A percentile compares a stretch with the other conserved stretches of the same genome.
phyloP scores from a whole-genome alignment of 306 rosid species.

The Inga laurina region DNA sequence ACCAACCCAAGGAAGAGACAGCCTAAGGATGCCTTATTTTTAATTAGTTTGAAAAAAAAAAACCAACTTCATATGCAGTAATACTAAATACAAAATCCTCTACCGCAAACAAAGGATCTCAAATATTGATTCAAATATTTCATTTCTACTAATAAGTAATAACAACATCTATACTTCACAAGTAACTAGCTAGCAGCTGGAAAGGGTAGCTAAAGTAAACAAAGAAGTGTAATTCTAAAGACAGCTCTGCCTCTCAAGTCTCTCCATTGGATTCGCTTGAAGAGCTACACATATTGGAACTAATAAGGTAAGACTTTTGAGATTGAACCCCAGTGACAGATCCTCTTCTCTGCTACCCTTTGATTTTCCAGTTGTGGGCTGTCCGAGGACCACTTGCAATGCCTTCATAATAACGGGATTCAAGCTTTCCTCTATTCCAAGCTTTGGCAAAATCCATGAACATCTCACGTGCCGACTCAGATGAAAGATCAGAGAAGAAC shows the following conservation, averaged over 20 bases:
- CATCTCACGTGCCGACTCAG: slow-evolving; percentile 69
- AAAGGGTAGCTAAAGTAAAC: slow-evolving; percentile 20
- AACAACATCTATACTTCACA: slow-evolving; percentile 13
- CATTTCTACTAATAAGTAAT: slow-evolving; percentile 10
- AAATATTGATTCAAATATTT: slow-evolving; percentile 14
- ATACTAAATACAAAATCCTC: not conserved
- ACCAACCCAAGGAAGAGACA: not conserved
- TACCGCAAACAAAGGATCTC: not conserved
- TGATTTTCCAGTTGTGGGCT: slow-evolving; percentile 82
- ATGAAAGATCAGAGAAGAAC: slow-evolving; percentile 81
- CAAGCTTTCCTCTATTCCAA: slow-evolving; percentile 74
- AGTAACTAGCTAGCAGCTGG: slow-evolving; percentile 17
- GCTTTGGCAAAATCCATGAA: slow-evolving; percentile 71
- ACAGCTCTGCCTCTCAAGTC: not conserved
- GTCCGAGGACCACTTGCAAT: slow-evolving; percentile 75
- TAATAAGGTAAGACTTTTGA: not conserved
- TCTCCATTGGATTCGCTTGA: not conserved
- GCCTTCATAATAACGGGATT: slow-evolving; percentile 79
- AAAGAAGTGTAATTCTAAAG: not conserved
- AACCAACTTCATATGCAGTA: not conserved
- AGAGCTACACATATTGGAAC: not conserved
- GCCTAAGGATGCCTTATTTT: not conserved
- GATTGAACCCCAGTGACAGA: slow-evolving; percentile 21
- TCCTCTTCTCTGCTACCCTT: slow-evolving; percentile 37
- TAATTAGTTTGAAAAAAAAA: not conserved